Evolutionary conservation across 2,329 filamentous ascomycete species (phyloP), one percentile per base, ranked within the genome.

Genomic region (Sphaceloma murrayae): DNA sequence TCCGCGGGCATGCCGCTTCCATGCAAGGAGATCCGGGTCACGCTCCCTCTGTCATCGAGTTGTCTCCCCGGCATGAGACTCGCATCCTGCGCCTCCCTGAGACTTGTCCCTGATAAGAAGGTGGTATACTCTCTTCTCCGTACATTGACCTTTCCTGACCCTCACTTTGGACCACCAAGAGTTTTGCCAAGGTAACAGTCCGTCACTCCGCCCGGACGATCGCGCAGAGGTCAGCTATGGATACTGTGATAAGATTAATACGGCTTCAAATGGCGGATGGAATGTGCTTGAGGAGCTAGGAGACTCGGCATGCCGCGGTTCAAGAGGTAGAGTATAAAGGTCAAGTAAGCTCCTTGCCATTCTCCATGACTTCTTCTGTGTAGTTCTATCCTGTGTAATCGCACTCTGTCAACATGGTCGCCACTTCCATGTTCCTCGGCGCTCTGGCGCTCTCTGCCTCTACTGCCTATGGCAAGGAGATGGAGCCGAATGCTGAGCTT

Each of bases 141-240:
- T 36, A 21, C 33, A 13, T 18, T 36, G 6, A 36, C 17, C 33
- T 11, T 36, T 17, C 11, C 24, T 21, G 21, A 22, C 33, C 33
- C n/a, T 36, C 33, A 21, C 33, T 36, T 21, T 36, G 33, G 33
- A 36, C n/a, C 24, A 36, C 33, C 33, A 36, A 36, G 33, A 36
- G 18, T 21, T 36, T 13, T 22, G 33, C 33, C 33, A 36, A 36
- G 33, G 16, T 36, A 21, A 17, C 21, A 10, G 24, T 36, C 18
- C 6, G 21, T 17, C 33, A 36, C 10, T 10, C n/a, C 16, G 16
- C 13, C 18, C 10, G 16, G 24, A 9, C 10, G 33, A 19, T 21
- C 18, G 33, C 33, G 16, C 24, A 13, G 21, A 21, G 18, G n/a
- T 21, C 24, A n/a, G 18, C 7, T 13, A 36, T 19, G 16, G 17